Percentiles rank a stretch among this genome's conserved stretches.
Conservation (phyloP, 768 basidiomycete species). For the Tylopilus vinaceipallidus region DNA sequence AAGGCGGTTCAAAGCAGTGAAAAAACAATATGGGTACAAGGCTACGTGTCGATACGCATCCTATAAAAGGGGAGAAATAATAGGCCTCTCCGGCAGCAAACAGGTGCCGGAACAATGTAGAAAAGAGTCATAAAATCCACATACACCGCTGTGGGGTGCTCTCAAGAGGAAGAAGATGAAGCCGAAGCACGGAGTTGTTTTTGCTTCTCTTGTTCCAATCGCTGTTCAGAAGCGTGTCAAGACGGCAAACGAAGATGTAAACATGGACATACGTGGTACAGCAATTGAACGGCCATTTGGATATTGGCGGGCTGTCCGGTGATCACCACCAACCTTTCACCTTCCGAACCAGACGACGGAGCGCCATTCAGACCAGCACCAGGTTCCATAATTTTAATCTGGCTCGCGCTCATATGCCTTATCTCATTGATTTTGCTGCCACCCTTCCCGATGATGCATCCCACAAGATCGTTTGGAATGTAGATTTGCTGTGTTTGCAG, state of each 20-base stretch:
- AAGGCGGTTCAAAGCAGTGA: neutral
- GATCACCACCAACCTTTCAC: conserved; percentile 92
- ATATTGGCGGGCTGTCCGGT: conserved; percentile 95
- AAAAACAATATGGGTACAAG: conserved; percentile 7
- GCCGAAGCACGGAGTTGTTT: conserved; percentile 58
- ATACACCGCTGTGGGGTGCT: neutral
- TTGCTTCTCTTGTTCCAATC: conserved; percentile 86
- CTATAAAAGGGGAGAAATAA: neutral
- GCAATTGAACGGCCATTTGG: conserved; percentile 90
- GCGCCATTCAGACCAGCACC: conserved; percentile 77
- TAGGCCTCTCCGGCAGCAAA: conserved; percentile 3
- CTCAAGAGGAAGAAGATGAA: conserved; percentile 31
- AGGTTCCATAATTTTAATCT: conserved; percentile 99
- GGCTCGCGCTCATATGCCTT: conserved; percentile 89
- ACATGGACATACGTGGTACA: conserved; percentile 68
- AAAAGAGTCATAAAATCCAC: neutral
- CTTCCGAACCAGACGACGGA: conserved; percentile 72
- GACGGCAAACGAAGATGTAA: neutral
- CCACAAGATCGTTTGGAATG: conserved; percentile 96
- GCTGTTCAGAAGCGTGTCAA: conserved; percentile 41
- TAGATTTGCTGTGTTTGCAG: conserved; percentile 97
- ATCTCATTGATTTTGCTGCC: conserved; percentile 99
- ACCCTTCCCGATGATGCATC: conserved; percentile 96
- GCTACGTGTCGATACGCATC: conserved; percentile 9
- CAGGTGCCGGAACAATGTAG: neutral